Base-by-base conservation (phyloP, 2,329 filamentous ascomycete genomes). In the Colletotrichum neosansevieriae region DNA sequence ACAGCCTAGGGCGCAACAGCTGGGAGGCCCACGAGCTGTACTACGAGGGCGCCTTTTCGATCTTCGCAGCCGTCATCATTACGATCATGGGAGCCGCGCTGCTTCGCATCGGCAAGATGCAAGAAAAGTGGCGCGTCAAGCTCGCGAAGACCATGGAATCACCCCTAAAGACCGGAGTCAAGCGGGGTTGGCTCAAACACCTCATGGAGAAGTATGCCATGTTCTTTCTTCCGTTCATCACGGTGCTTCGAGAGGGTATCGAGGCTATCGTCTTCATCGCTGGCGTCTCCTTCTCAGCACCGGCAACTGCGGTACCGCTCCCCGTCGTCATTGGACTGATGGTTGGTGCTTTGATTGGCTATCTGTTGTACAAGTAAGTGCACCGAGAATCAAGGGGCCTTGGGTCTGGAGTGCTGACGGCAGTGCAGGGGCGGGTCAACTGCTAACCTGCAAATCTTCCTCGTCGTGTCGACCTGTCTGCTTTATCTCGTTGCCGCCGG, bases 261-360 rank as follows among this genome's bases (percentile, higher is more conserved):
- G 94, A 97, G 77, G 93, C 92, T 0, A 91, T 97, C 40, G 87
- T 97, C 24, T 97, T 97, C 78, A 89, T 97, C 60, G 93, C 92
- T 15, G 94, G 94, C 19, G 94, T 97, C 4, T 91, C 91, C 3
- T 89, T 97, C 62, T 88, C 89, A 1, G 83, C 92, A 3, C 92
- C 93, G 0, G 93, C 92, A 2, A 88, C 86, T 6, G 86, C 94
- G 0, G 92, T 97, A 58, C 94, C 94, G 2, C 80, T 97, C 5
- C 89, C 94, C 0, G 91, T 94, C 3, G 79, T 97, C 19, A 85
- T 88, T 17, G 94, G 94, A 1, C 79, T 97, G 15, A 74, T 86
- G 3, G 91, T 90, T 15, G 94, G 94, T 1, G 76, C 80, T 12
- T 58, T 88, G 1, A 85, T 94, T 45, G 93, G 94, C 4, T 94